phyloP scores from a whole-genome alignment of 2,329 filamentous ascomycete genomes.

The Cytospora paraplurivora region DNA sequence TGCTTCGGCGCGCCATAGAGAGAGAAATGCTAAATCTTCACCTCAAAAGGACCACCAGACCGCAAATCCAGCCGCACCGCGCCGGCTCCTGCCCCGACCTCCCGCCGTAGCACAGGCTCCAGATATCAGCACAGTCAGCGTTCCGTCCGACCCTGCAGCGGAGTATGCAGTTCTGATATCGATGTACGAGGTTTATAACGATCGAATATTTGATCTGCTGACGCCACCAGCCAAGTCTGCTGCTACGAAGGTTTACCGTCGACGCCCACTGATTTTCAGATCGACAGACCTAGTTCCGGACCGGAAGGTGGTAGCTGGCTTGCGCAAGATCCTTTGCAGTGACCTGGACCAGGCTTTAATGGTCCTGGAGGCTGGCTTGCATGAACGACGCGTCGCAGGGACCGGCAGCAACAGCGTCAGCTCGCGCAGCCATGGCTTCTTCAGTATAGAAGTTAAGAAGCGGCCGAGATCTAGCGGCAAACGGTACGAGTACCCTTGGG shows the following conservation, averaged over 20 bases:
- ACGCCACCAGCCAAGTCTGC: slow-evolving; percentile 62
- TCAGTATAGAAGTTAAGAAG: slow-evolving; percentile 93
- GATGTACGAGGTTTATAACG: slow-evolving; percentile 99
- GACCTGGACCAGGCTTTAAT: slow-evolving; percentile 82
- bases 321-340: slow-evolving; percentile 86
- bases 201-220: slow-evolving; percentile 92
- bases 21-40: slow-evolving; percentile 47
- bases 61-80: slow-evolving; percentile 57
- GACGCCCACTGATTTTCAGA: slow-evolving; percentile 89
- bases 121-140: slow-evolving; percentile 69
- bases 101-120: slow-evolving; percentile 74
- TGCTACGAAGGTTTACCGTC: slow-evolving; percentile 68
- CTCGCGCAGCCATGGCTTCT: slow-evolving; percentile 93
- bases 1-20: slow-evolving; percentile 48
- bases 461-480: slow-evolving; percentile 47
- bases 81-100: slow-evolving; percentile 66
- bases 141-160: slow-evolving; percentile 67
- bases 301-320: slow-evolving; percentile 89
- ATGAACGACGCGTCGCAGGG: slow-evolving; percentile 83
- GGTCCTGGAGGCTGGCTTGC: slow-evolving; percentile 85
- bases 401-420: slow-evolving; percentile 93
- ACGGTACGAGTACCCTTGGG: slow-evolving; percentile 63
- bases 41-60: slow-evolving; percentile 51
- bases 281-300: slow-evolving; percentile 85
- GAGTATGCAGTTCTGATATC: slow-evolving; percentile 90